Evolutionary conservation across 805 yeast genomes (phyloP).

Genomic region (Candida stauntonica): DNA sequence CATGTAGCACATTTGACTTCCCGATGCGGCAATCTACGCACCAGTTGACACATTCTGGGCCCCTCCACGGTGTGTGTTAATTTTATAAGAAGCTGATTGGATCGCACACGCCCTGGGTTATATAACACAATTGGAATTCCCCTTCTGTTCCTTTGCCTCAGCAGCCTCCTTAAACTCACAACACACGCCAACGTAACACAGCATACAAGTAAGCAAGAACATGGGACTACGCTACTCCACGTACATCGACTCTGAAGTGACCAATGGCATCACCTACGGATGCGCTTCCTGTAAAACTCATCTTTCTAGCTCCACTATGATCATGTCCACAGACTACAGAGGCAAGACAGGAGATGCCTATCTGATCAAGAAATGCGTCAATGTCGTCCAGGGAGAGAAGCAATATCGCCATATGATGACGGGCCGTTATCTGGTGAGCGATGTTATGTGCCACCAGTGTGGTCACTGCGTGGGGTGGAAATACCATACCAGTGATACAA

Average conservation of each 20-base stretch:
- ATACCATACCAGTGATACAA: slow-evolving; percentile 44
- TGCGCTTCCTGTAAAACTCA: slow-evolving; percentile 40
- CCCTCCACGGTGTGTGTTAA: not conserved
- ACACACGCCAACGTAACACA: too few species aligned
- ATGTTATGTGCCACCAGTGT: slow-evolving; percentile 54
- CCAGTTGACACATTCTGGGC: not conserved
- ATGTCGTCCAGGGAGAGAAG: slow-evolving; percentile 33
- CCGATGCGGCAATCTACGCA: slow-evolving; percentile 9
- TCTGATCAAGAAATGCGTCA: slow-evolving; percentile 47
- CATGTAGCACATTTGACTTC: slow-evolving; percentile 5
- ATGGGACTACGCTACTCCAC: slow-evolving; percentile 48
- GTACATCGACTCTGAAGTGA: slow-evolving; percentile 33
- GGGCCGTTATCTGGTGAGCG: slow-evolving; percentile 54
- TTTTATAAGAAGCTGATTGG: too few species aligned
- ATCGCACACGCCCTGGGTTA: too few species aligned
- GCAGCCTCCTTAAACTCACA: too few species aligned
- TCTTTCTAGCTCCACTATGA: slow-evolving; percentile 32
- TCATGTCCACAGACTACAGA: slow-evolving; percentile 44
- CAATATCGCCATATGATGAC: slow-evolving; percentile 47
- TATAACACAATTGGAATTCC: too few species aligned
- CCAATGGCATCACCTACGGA: slow-evolving; percentile 31
- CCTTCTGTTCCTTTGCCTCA: too few species aligned
- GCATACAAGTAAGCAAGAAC: too few species aligned
- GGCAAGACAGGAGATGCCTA: slow-evolving; percentile 59
- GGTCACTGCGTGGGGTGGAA: slow-evolving; percentile 56